Percentiles rank a stretch among this genome's conserved stretches.
Conservation (phyloP, 768 basidiomycete genomes). For the Clitopilus hobsonii region DNA sequence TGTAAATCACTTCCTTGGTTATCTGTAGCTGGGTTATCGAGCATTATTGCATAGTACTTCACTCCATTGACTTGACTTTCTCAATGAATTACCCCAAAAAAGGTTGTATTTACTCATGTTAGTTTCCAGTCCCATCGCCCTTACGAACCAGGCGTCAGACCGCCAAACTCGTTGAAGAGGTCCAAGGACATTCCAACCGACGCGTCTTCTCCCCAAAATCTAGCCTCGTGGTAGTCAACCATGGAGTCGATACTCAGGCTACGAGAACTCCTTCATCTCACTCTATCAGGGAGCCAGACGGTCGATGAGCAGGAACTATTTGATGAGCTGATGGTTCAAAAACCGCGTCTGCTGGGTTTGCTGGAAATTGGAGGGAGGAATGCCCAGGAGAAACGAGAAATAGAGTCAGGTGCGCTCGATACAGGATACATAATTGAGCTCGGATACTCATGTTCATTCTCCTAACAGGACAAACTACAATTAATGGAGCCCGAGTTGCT, state of each 20-base stretch:
- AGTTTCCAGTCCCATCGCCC: neutral
- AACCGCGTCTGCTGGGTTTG: conserved; percentile 54
- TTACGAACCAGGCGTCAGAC: neutral
- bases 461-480: conserved; percentile 55
- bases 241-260: conserved; percentile 64
- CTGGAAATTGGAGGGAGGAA: conserved; percentile 63
- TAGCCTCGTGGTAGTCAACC: neutral
- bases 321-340: conserved; percentile 67
- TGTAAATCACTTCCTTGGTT: too few relatives aligned
- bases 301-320: conserved; percentile 71
- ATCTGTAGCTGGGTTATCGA: neutral
- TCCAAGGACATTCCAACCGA: neutral
- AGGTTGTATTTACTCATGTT: neutral
- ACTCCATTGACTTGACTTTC: too few relatives aligned
- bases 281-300: conserved; percentile 36
- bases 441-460: conserved; percentile 4
- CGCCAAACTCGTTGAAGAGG: neutral
- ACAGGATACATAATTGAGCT: conserved; percentile 1
- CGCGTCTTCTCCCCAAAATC: neutral
- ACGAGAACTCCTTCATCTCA: conserved; percentile 44
- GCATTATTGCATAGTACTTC: too few relatives aligned
- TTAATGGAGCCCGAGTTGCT: conserved; percentile 63
- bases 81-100: too few relatives aligned
- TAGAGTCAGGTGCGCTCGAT: conserved; percentile 54
- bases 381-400: conserved; percentile 61